phyloP scores from a whole-genome alignment of 2,329 filamentous ascomycete species.

The Gaeumannomyces sp. region DNA sequence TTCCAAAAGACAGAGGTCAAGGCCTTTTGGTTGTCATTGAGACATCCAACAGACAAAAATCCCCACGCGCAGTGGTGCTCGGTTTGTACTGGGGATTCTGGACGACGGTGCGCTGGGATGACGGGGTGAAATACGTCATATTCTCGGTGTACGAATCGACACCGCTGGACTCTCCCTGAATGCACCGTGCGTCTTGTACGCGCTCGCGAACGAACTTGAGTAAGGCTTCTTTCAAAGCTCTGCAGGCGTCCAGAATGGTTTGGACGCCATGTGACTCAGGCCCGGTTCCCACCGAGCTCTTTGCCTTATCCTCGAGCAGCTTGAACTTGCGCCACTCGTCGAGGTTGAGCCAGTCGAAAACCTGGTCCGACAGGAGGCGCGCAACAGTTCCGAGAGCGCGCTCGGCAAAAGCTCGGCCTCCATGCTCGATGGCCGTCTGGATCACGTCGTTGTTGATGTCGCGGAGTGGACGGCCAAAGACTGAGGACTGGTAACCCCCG shows the following conservation, averaged over 20 bases:
- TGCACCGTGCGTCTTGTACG: background rate
- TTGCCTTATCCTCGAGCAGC: background rate
- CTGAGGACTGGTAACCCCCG: slow-evolving; percentile 8
- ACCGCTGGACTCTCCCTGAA: background rate
- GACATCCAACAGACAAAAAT: background rate
- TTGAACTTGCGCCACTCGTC: slow-evolving; percentile 29
- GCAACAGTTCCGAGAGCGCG: slow-evolving; percentile 30
- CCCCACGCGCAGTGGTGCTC: background rate
- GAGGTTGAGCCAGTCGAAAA: slow-evolving; percentile 23
- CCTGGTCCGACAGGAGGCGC: slow-evolving; percentile 26
- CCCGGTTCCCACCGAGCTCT: background rate
- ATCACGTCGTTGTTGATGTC: slow-evolving; percentile 51
- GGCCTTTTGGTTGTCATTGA: slow-evolving; percentile 28
- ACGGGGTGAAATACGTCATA: background rate
- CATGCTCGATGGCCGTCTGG: slow-evolving; percentile 46
- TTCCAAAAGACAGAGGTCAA: slow-evolving; percentile 32
- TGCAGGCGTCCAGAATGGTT: background rate
- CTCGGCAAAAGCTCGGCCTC: slow-evolving; percentile 45
- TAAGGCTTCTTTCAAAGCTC: background rate
- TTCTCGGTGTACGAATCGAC: background rate
- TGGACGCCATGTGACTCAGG: background rate
- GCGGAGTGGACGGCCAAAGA: slow-evolving; percentile 43
- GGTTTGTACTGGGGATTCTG: background rate
- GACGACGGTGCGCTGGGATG: background rate
- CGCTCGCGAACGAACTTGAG: background rate